Base-by-base conservation (phyloP, 169 alveolate species). In the Babesia sp. region DNA sequence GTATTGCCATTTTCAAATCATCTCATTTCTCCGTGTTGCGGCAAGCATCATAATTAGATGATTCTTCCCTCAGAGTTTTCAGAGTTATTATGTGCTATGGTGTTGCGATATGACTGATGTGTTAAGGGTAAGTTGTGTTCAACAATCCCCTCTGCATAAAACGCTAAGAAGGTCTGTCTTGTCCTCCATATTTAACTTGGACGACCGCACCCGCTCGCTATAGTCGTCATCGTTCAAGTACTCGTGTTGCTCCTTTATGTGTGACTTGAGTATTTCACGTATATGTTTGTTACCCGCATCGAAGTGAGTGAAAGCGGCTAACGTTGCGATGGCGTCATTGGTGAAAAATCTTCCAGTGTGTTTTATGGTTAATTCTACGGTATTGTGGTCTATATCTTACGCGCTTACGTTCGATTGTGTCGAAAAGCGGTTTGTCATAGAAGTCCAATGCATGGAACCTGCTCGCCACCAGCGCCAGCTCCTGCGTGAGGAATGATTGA, bases 291-390 rank as follows among this genome's bases (percentile, higher is more conserved):
- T 39, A 9, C 41, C 53, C 69, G 1, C 24, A 24, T 39, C 69
- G 34, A 58, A 58, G 33, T 58, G 69, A n/a, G n/a, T 7, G 71
- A 28, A 61, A 7, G 71, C 56, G 1, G 71, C 56, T 14, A 61
- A 57, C 22, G 31, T 26, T 12, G 36, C 39, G 37, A 61, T 61
- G 20, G 71, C 71, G n/a, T 61, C 71, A 28, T 39, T 28, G 24
- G 71, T 24, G 24, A 28, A 20, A 29, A 44, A 61, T 18, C 71
- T 41, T 37, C 71, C 71, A 5, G 44, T 26, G 71, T 41, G 71
- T 26, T 42, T 6, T 3, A 14, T 61, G 29, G 22, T 24, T 34
- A 54, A 33, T 18, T 45, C 71, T 61, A 28, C 45, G 7, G 1
- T 22, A 1, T 41, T 3, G 1, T 61, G 3, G 29, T 2, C 45